Evolutionary conservation across 2,329 filamentous ascomycete genomes (phyloP).

Genomic region (Didymella pinodella): DNA sequence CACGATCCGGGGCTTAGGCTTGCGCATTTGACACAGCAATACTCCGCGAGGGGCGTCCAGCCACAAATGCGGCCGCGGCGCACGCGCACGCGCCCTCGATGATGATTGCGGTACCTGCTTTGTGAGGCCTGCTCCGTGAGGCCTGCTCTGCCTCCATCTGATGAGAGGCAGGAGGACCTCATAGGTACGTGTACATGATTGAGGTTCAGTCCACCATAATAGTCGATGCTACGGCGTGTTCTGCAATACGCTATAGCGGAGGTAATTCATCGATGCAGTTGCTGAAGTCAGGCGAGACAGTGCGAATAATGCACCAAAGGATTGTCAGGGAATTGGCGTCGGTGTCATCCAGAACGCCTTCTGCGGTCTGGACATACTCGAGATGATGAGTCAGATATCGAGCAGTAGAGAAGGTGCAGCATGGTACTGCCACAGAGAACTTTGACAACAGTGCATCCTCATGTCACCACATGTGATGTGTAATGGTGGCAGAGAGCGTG

Average conservation of each 20-base stretch:
- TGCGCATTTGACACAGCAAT: conserved; percentile 19
- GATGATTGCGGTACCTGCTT: conserved; percentile 11
- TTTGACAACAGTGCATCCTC: conserved; percentile 9
- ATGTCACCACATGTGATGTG: conserved; percentile 11
- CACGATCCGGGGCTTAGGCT: conserved; percentile 16
- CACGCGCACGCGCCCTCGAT: neutral
- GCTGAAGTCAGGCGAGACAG: conserved; percentile 25
- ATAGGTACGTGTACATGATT: conserved; percentile 28
- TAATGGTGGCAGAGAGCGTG: conserved; percentile 5
- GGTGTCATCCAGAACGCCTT: conserved; percentile 10
- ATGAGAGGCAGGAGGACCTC: conserved; percentile 24
- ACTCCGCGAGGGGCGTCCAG: conserved; percentile 35
- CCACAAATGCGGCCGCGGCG: conserved; percentile 30
- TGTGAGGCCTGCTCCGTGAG: conserved; percentile 14
- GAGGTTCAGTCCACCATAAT: conserved; percentile 17
- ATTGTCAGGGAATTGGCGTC: conserved; percentile 20
- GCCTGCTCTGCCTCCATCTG: conserved; percentile 19
- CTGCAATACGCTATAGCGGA: conserved; percentile 24
- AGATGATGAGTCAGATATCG: conserved; percentile 32
- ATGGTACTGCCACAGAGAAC: conserved; percentile 11
- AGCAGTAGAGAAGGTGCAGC: conserved; percentile 19
- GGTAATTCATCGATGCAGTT: conserved; percentile 31
- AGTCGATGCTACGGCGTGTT: conserved; percentile 26
- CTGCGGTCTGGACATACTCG: conserved; percentile 12
- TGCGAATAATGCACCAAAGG: conserved; percentile 30